Conservation (phyloP, 2,329 filamentous ascomycete genomes). For the Alternaria triticimaculans region DNA sequence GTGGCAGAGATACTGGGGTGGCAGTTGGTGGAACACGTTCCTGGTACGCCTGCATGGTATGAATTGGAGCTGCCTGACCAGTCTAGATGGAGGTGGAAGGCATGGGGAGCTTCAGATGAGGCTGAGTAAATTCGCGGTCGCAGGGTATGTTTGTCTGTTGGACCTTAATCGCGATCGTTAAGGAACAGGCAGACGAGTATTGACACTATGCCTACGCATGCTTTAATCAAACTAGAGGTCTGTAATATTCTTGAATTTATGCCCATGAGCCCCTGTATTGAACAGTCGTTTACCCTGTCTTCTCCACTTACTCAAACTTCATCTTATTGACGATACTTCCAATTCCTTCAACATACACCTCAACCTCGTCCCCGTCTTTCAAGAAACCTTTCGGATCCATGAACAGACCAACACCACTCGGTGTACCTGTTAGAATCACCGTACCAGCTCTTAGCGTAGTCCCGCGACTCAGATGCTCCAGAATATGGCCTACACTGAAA, state of each 20-base stretch:
- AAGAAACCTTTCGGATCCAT: conserved; percentile 49
- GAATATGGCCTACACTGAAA: conserved; percentile 51
- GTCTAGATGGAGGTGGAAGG: no score
- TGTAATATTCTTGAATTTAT: no score
- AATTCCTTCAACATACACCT: conserved; percentile 44
- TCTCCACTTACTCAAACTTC: conserved; percentile 36
- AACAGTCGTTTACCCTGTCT: background rate
- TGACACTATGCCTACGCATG: no score
- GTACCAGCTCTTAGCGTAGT: conserved; percentile 57
- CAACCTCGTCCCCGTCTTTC: conserved; percentile 45
- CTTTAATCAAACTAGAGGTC: no score
- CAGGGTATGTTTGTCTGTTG: no score
- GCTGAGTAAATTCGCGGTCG: no score
- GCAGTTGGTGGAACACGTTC: background rate
- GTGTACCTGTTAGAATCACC: conserved; percentile 60
- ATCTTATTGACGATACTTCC: conserved; percentile 45
- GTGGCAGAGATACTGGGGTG: background rate
- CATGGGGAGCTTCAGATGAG: background rate
- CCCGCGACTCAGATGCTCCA: conserved; percentile 54
- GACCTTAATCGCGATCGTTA: no score
- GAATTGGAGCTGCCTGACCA: no score
- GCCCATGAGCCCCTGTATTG: no score
- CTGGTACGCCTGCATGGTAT: no score
- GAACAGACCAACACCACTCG: conserved; percentile 48
- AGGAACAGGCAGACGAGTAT: no score